A percentile compares a stretch with the other conserved stretches of the same genome.
These are phyloP conservation scores for Coemansia sp. DNA, from an alignment of 192 early-diverging fungal species.

Conservation along the genomic window DNA sequence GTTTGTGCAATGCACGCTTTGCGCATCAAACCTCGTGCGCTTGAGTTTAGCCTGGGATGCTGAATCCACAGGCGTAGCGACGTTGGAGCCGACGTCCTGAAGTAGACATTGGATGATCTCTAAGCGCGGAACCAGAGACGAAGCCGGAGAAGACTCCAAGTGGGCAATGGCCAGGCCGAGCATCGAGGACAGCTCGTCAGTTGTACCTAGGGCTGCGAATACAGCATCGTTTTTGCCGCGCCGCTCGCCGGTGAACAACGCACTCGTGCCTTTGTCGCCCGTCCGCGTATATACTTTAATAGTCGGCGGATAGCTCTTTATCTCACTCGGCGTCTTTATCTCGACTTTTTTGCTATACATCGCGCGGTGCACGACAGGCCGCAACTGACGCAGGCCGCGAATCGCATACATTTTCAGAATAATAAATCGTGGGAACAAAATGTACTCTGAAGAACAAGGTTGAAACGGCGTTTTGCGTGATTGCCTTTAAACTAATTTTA, in stretches of 20 bases:
- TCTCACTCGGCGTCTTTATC: constrained; percentile 43
- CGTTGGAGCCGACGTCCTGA: constrained; percentile 89
- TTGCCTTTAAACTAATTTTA: no score
- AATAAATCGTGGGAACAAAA: no score
- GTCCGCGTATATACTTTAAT: constrained; percentile 90
- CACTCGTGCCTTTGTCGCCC: constrained; percentile 89
- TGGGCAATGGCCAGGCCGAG: constrained; percentile 51
- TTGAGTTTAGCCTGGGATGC: constrained; percentile 61
- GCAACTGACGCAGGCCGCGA: no score
- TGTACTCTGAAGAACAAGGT: no score
- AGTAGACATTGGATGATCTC: constrained; percentile 84
- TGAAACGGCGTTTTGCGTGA: no score
- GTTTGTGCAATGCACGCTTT: constrained; percentile 60
- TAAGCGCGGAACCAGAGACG: constrained; percentile 27
- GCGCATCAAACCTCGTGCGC: constrained; percentile 74
- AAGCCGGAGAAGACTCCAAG: constrained; percentile 15
- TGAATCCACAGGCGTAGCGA: constrained; percentile 76
- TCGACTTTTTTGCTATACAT: not conserved
- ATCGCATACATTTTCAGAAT: no score
- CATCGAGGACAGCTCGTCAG: constrained; percentile 78
- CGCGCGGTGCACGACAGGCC: no score
- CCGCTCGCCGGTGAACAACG: constrained; percentile 88
- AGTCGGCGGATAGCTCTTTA: constrained; percentile 48
- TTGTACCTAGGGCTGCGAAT: constrained; percentile 88
- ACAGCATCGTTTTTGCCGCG: constrained; percentile 80